Conservation (phyloP, 805 yeast genomes). For the Starmerella kuoi region DNA sequence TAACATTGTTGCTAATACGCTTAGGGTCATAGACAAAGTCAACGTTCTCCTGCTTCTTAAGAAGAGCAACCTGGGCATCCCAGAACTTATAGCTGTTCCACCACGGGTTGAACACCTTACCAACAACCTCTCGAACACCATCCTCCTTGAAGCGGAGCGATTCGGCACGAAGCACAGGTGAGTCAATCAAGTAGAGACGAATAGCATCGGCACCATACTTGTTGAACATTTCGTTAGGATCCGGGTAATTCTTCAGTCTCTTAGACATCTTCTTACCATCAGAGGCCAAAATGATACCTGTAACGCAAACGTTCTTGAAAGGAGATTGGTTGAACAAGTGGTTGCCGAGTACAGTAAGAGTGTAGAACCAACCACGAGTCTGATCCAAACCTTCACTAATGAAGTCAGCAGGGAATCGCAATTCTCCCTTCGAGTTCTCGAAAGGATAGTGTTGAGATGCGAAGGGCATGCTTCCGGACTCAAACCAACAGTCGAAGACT, state of each 20-base stretch:
- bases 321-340: constrained; percentile 89
- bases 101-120: constrained; percentile 95
- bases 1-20: constrained; percentile 64
- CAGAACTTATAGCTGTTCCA: constrained; percentile 95
- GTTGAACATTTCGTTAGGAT: constrained; percentile 69
- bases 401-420: constrained; percentile 90
- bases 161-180: constrained; percentile 95
- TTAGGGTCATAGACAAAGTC: constrained; percentile 63
- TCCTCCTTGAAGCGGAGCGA: constrained; percentile 94
- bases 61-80: constrained; percentile 81
- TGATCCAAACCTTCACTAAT: constrained; percentile 98
- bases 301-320: constrained; percentile 85
- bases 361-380: constrained; percentile 99
- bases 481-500: constrained; percentile 99
- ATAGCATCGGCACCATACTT: constrained; percentile 97
- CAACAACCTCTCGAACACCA: constrained; percentile 95
- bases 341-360: constrained; percentile 88
- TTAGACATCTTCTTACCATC: constrained; percentile 99
- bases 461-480: constrained; percentile 98
- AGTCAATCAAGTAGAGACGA: constrained; percentile 88
- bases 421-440: constrained; percentile 51
- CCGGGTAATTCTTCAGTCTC: constrained; percentile 95
- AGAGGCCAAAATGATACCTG: constrained; percentile 92
- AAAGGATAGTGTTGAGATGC: constrained; percentile 96
- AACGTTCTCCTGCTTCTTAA: constrained; percentile 58